Conservation (phyloP, 305 asterid genomes). For the Andrographis paniculata region DNA sequence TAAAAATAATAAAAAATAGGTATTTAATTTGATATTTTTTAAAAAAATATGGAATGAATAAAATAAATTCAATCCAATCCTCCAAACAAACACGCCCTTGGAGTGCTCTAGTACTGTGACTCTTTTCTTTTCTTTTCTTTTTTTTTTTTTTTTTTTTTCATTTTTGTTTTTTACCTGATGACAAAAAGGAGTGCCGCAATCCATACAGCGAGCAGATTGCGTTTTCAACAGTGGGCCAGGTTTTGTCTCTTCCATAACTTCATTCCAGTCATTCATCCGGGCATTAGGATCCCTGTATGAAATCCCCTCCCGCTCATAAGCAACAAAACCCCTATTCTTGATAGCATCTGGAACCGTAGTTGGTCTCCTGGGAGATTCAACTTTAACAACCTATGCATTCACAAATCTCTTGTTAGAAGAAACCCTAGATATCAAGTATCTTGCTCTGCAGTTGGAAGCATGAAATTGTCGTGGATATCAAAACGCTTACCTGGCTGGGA, state of each 20-base stretch:
- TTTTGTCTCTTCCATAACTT: constrained; percentile 74
- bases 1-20: too few species aligned
- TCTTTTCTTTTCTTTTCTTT: too few species aligned
- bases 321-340: constrained; percentile 85
- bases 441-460: not conserved
- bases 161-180: constrained; percentile 96
- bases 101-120: too few species aligned
- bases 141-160: too few species aligned
- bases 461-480: not conserved
- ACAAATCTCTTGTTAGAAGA: constrained; percentile 13
- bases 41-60: too few species aligned
- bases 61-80: too few species aligned
- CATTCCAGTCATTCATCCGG: constrained; percentile 86
- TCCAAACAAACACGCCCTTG: too few species aligned
- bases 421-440: not conserved
- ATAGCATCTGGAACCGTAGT: constrained; percentile 61
- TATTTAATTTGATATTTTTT: too few species aligned
- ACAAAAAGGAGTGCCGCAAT: constrained; percentile 98
- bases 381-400: constrained; percentile 41
- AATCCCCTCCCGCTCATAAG: constrained; percentile 82
- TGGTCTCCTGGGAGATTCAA: constrained; percentile 45
- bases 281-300: constrained; percentile 76
- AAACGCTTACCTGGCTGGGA: constrained; percentile 39
- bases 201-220: constrained; percentile 99
- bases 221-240: constrained; percentile 88